phyloP scores from a whole-genome alignment of 2,329 filamentous ascomycete genomes.

The Xylaria sp. region DNA sequence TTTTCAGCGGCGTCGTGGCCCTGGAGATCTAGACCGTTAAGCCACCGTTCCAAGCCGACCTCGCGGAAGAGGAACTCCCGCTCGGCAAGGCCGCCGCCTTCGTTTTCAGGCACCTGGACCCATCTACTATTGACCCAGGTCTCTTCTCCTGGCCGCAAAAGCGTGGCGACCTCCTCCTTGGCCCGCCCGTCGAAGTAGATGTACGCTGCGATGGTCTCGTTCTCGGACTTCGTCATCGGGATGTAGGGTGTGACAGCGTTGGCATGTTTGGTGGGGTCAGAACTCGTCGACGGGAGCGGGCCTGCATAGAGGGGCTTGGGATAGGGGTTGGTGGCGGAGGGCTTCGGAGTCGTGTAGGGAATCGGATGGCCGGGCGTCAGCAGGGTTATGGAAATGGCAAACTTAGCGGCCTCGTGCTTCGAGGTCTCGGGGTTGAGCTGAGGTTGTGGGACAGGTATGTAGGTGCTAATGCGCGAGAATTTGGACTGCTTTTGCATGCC shows the following conservation, averaged over 20 bases:
- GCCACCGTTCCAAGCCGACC: conserved; percentile 92
- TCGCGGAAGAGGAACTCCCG: conserved; percentile 97
- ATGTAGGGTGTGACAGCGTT: conserved; percentile 81
- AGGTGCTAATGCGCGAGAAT: conserved; percentile 90
- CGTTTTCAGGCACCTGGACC: conserved; percentile 89
- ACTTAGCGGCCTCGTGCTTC: conserved; percentile 90
- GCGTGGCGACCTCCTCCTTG: conserved; percentile 96
- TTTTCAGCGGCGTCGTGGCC: conserved; percentile 88
- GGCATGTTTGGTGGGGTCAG: conserved; percentile 50
- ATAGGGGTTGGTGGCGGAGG: conserved; percentile 73
- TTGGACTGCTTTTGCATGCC: conserved; percentile 93
- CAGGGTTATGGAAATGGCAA: conserved; percentile 96
- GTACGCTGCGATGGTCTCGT: conserved; percentile 97
- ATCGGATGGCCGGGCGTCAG: conserved; percentile 86
- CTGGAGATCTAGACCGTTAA: conserved; percentile 94
- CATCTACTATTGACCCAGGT: conserved; percentile 99
- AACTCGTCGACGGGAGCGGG: conserved; percentile 60
- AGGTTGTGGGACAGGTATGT: conserved; percentile 92
- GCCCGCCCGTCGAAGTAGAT: conserved; percentile 96
- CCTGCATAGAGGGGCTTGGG: conserved; percentile 84
- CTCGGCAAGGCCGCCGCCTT: conserved; percentile 93
- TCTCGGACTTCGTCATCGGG: conserved; percentile 87
- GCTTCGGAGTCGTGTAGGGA: conserved; percentile 87
- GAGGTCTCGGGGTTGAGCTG: conserved; percentile 71
- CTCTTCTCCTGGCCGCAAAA: conserved; percentile 89